Evolutionary conservation across 805 yeast species (phyloP), one percentile per base, ranked within the genome.

Genomic region (Nakazawaea populi): DNA sequence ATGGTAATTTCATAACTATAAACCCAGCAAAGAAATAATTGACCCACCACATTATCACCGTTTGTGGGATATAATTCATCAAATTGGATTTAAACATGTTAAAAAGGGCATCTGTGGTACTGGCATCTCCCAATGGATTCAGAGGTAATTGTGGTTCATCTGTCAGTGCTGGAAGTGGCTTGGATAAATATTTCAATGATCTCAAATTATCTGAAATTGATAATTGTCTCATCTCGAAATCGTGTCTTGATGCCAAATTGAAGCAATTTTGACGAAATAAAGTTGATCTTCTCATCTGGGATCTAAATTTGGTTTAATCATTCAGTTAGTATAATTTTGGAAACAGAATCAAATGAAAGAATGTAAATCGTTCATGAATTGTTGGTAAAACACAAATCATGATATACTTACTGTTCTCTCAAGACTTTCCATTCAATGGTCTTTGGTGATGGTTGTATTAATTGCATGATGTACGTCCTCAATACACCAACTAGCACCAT

Each of bases 21-120:
- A 90, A 89, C 0, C 97, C 97, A 11, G 92, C 89, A 66, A 89
- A 94, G 70, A 92, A 91, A 60, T 83, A 87, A 61, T 88, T 89
- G 54, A 92, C 92, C 96, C 97, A 94, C 61, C 90, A 89, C 97
- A 94, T 91, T 56, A 91, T 86, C 39, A 91, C 66, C 0, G 97
- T 89, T 69, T 94, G 98, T 1, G 98, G 97, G 18, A 90, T 79
- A 63, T 84, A 88, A 67, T 82, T 88, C 62, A 91, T 84, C 56
- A 89, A 70, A 62, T 89, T 91, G 7, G 85, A 84, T 63, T 89
- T 89, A 52, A 90, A 78, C 84, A 88, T 83, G 45, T 75, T 77
- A 73, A 84, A 74, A 75, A 94, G 70, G 27, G 83, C 80, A 51
- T 90, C 96, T 54, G 84, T 76, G 30, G 85, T 74, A 45, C 74